Base-by-base conservation (phyloP, 805 yeast species). In the Saccharomycopsis sp. region DNA sequence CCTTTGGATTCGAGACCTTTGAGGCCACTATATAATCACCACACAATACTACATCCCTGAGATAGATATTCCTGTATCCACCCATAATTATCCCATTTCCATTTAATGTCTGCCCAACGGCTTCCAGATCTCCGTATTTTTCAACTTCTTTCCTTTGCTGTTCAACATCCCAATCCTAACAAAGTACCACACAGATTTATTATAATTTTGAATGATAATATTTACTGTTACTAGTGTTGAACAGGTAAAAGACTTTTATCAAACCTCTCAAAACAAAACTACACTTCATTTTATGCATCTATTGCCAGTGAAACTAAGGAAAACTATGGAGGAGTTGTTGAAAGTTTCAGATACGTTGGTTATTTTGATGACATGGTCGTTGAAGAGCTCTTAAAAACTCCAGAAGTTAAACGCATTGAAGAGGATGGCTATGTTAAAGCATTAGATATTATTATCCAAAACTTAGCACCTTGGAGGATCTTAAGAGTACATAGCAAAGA, bases 331-430 rank as follows among this genome's bases (percentile, higher is more conserved):
- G 59, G 57, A 15, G 44, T 56, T 24, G 29, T 19, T 22, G 41
- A 79, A 67, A 77, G 89, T 63, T 84, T 75, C 61, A 76, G 98
- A 64, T 93, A 91, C 77, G 77, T 90, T 55, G 98, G 97, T 60
- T 79, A 77, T 72, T 89, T 94, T 78, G 79, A 87, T 63, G 85
- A 83, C 54, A 82, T 81, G 56, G 83, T 89, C 57, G 74, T 92
- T 58, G 87, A 88, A 57, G 76, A 84, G 66, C 83, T 93, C 65
- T 82, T 92, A 64, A 75, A 79, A 63, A 81, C 78, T 70, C 86
- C 87, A 17, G 65, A 77, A 50, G 85, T 89, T 52, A 82, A 81
- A 54, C 83, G 79, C 69, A 85, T 84, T 62, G 89, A 84, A 75
- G 75, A 74, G 61, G 87, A 84, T 70, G 76, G 81, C 19, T 69